Evolutionary conservation across 179 eudicot species (phyloP).

Genomic region (Silene coronaria): DNA sequence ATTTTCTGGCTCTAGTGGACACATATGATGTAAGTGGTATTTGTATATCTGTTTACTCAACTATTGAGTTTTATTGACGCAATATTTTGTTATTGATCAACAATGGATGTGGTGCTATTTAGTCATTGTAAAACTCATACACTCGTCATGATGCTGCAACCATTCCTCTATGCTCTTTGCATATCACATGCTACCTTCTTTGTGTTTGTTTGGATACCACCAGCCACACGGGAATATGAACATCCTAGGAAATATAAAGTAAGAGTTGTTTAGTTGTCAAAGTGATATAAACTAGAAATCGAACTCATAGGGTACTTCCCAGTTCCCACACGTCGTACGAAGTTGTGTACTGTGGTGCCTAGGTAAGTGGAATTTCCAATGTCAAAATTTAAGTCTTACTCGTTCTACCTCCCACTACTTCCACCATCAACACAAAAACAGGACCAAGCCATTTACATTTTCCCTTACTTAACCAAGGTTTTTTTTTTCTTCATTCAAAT

Average conservation of each 20-base stretch:
- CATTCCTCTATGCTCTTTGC: not conserved
- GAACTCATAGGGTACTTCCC: not conserved
- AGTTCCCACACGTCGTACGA: not conserved
- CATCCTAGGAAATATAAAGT: not conserved
- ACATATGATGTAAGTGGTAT: constrained; percentile 81
- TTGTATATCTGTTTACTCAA: not conserved
- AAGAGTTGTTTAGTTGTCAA: constrained; percentile 3
- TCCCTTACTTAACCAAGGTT: too few species aligned
- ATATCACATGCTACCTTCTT: not conserved
- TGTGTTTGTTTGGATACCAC: not conserved
- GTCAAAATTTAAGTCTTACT: not conserved
- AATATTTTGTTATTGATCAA: constrained; percentile 5
- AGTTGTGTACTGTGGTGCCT: not conserved
- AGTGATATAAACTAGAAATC: not conserved
- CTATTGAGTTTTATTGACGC: not conserved
- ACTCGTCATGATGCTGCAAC: not conserved
- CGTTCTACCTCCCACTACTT: too few species aligned
- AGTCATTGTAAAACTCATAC: constrained; percentile 4
- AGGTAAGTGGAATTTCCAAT: not conserved
- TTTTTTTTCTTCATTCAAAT: too few species aligned
- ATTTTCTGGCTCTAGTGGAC: constrained; percentile 90
- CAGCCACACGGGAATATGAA: not conserved
- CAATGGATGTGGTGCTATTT: not conserved
- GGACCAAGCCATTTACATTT: too few species aligned
- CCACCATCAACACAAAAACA: too few species aligned